A percentile compares a stretch with the other conserved stretches of the same genome.
Evolutionary conservation across 257 asterid genomes (phyloP).

Genomic region (Misopates orontium): DNA sequence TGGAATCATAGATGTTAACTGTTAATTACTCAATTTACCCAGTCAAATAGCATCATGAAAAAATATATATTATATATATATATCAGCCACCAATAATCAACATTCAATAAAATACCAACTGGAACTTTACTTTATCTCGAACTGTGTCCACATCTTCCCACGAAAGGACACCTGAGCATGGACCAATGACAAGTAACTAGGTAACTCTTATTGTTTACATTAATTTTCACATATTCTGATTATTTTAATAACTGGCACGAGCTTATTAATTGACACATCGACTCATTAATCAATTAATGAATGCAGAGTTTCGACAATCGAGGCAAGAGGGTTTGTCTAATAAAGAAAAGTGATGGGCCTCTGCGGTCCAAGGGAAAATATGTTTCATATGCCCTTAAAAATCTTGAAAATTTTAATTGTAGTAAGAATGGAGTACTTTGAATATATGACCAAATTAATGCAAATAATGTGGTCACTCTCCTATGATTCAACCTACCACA

Average conservation of each 20-base stretch:
- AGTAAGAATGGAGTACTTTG: neutral
- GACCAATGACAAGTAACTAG: neutral
- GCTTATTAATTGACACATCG: conserved; percentile 36
- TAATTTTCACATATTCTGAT: too few relatives aligned
- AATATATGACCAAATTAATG: neutral
- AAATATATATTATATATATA: too few relatives aligned
- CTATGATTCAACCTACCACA: conserved; percentile 13
- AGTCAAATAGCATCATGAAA: too few relatives aligned
- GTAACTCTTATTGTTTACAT: neutral
- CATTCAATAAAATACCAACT: too few relatives aligned
- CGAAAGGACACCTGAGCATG: too few relatives aligned
- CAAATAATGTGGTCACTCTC: neutral
- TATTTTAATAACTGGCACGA: conserved; percentile 4
- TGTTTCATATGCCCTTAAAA: conserved; percentile 49
- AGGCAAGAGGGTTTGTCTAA: conserved; percentile 35
- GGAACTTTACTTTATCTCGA: too few relatives aligned
- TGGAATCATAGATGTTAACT: too few relatives aligned
- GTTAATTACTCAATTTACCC: too few relatives aligned
- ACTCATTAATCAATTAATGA: conserved; percentile 15
- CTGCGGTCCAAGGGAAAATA: conserved; percentile 29
- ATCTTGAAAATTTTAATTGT: conserved; percentile 11
- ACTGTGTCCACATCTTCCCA: too few relatives aligned
- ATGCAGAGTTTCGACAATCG: conserved; percentile 34
- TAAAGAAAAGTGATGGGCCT: conserved; percentile 34
- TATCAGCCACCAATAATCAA: too few relatives aligned